These are phyloP conservation scores for Jacaranda mimosifolia DNA, from an alignment of 257 asterid genomes.

Conservation along the genomic window DNA sequence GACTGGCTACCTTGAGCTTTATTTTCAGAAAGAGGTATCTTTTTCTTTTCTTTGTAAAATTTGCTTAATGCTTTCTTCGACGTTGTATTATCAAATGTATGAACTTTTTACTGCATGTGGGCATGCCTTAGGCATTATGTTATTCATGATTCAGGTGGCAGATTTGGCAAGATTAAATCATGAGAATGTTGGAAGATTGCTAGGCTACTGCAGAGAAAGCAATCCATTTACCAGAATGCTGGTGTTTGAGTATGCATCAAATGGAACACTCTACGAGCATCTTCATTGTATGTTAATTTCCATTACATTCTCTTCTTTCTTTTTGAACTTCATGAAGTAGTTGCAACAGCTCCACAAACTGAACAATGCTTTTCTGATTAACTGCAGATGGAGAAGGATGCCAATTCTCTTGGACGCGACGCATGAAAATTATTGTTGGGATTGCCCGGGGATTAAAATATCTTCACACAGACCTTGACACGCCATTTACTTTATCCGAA, in stretches of 20 bases:
- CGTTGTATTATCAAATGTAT: conserved; percentile 2
- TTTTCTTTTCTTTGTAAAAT: background rate
- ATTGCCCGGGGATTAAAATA: conserved; percentile 79
- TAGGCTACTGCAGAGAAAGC: conserved; percentile 84
- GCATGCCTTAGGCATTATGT: conserved; percentile 16
- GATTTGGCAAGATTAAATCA: conserved; percentile 82
- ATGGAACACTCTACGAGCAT: conserved; percentile 89
- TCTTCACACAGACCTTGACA: conserved; percentile 73
- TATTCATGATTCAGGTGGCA: conserved; percentile 63
- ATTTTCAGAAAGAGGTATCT: conserved; percentile 84
- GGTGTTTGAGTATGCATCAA: conserved; percentile 92
- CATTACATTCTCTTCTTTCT: background rate
- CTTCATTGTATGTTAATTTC: conserved; percentile 70
- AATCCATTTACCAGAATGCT: conserved; percentile 86
- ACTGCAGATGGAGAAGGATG: conserved; percentile 82
- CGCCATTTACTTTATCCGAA: conserved; percentile 71
- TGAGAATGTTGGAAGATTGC: conserved; percentile 78
- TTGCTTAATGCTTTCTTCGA: background rate
- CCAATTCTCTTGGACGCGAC: conserved; percentile 85
- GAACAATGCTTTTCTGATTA: conserved; percentile 26
- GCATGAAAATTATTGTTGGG: conserved; percentile 82
- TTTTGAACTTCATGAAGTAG: conserved; percentile 9
- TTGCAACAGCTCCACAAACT: conserved; percentile 25
- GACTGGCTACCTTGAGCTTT: conserved; percentile 82
- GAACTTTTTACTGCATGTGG: background rate